These are phyloP conservation scores for Fomitopsis schrenkii DNA, from an alignment of 1,284 basidiomycete genomes.

Conservation along the genomic window DNA sequence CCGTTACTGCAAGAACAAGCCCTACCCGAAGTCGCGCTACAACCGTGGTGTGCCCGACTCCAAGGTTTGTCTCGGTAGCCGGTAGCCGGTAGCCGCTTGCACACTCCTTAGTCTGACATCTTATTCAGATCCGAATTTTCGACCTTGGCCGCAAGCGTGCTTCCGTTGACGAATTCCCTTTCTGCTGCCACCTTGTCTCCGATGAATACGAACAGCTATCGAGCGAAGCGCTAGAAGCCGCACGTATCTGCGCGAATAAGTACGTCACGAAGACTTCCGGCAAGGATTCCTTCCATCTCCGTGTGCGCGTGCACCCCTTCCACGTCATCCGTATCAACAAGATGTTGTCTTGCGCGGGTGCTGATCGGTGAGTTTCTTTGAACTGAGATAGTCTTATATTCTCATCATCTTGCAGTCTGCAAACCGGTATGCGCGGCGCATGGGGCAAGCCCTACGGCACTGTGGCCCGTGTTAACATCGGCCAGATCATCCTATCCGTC, in stretches of 20 bases:
- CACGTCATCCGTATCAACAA: conserved; percentile 99
- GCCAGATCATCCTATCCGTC: conserved; percentile 95
- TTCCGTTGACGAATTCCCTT: conserved; percentile 96
- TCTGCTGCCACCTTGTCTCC: conserved; percentile 94
- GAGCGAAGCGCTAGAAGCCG: conserved; percentile 95
- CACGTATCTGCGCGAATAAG: conserved; percentile 99
- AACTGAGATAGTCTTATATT: not conserved
- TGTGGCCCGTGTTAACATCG: conserved; percentile 94
- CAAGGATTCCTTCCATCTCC: conserved; percentile 98
- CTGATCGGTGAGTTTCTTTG: conserved; percentile 70
- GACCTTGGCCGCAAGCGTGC: conserved; percentile 96
- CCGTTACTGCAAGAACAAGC: conserved; percentile 99
- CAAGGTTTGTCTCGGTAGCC: conserved; percentile 50
- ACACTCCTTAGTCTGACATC: not conserved
- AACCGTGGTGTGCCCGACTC: conserved; percentile 98
- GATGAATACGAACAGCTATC: conserved; percentile 99
- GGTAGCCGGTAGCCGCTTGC: conserved; percentile 4
- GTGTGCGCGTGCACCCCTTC: conserved; percentile 98
- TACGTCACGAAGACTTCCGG: conserved; percentile 98
- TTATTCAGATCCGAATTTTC: conserved; percentile 79
- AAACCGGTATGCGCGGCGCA: conserved; percentile 99
- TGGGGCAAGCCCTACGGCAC: conserved; percentile 99
- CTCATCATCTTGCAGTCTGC: conserved; percentile 54
- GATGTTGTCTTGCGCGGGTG: conserved; percentile 99
- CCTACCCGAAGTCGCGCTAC: conserved; percentile 91